Evolutionary conservation across 2,329 filamentous ascomycete genomes (phyloP), one percentile per base, ranked within the genome.

Genomic region (Cryphonectria radicalis): DNA sequence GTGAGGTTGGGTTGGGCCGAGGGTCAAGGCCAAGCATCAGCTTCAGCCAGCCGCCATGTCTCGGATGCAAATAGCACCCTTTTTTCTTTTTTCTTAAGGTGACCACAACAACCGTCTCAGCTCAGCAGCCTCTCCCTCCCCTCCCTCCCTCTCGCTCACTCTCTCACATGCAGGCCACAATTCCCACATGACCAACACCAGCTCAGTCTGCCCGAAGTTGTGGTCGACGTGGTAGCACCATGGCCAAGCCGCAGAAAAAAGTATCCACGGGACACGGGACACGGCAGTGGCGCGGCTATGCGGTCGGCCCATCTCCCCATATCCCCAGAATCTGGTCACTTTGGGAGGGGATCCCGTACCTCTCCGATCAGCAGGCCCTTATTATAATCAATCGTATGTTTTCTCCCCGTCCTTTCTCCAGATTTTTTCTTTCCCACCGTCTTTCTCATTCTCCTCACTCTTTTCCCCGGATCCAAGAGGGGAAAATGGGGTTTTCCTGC

Each of bases 371-470:
- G 66, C 71, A 69, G 68, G 69, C 69, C 57, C 46, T 69, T 71
- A 71, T 69, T 71, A 71, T 71, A 71, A 73, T 73, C 71, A 71
- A 73, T 73, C 71, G 69, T 73, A 73, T 73, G 71, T 71, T 71
- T 72, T 68, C 71, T 66, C 69, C 63, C 67, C 71, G 50, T 59
- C 42, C 42, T 59, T 62, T 63, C 66, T 66, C 69, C 67, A 62
- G 62, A 63, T 32, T 35, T 67, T 50, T 68, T 25, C n/a, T 67
- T 63, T 68, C 67, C 22, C 70, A 59, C 60, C 66, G 68, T 68
- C 35, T 64, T 64, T 43, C 13, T 32, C 62, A 35, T 37, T 32
- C 50, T 40, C 32, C 32, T 40, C 11, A 11, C 37, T 40, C 35
- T 63, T 43, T 73, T 68, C 69, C 70, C 71, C 71, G 69, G 71